Percentiles rank a stretch among this genome's conserved stretches.
phyloP scores from a whole-genome alignment of 176 grass and related monocot genomes.

The Saccharum officinarum region DNA sequence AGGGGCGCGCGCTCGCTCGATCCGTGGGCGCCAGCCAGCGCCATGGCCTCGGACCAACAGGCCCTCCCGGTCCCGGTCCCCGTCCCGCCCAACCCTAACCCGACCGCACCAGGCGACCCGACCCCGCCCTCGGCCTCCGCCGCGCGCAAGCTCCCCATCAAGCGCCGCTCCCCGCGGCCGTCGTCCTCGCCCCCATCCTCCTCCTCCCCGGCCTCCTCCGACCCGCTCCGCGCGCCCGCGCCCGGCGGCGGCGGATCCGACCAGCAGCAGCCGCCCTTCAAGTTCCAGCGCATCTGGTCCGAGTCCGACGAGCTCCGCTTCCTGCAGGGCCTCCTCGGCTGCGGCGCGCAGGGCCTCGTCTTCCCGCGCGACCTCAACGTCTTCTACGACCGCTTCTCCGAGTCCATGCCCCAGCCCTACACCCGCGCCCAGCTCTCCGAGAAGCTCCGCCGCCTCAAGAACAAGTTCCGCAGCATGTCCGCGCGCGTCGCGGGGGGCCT shows the following conservation, averaged over 20 bases:
- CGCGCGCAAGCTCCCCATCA: slow-evolving; percentile 94
- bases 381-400: slow-evolving; percentile 97
- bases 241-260: background rate
- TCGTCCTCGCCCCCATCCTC: slow-evolving; percentile 37
- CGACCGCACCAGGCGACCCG: slow-evolving; percentile 44
- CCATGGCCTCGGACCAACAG: slow-evolving; percentile 67
- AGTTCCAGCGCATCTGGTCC: slow-evolving; percentile 90
- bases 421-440: slow-evolving; percentile 92
- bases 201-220: slow-evolving; percentile 41
- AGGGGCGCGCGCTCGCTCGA: no score
- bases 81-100: slow-evolving; percentile 52
- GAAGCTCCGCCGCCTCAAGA: slow-evolving; percentile 88
- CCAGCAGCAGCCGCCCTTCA: slow-evolving; percentile 50
- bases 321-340: slow-evolving; percentile 82
- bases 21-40: background rate
- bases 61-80: slow-evolving; percentile 36
- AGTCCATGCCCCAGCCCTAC: slow-evolving; percentile 88
- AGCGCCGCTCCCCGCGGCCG: slow-evolving; percentile 77
- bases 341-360: slow-evolving; percentile 84
- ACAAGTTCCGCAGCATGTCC: slow-evolving; percentile 66
- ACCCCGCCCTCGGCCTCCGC: slow-evolving; percentile 34
- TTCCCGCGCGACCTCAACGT: slow-evolving; percentile 93
- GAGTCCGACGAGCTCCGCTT: slow-evolving; percentile 87
- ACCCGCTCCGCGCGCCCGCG: slow-evolving; percentile 2
- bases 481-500: slow-evolving; percentile 58